Evolutionary conservation across 2,329 filamentous ascomycete genomes (phyloP).

Genomic region (Alternaria dauci): DNA sequence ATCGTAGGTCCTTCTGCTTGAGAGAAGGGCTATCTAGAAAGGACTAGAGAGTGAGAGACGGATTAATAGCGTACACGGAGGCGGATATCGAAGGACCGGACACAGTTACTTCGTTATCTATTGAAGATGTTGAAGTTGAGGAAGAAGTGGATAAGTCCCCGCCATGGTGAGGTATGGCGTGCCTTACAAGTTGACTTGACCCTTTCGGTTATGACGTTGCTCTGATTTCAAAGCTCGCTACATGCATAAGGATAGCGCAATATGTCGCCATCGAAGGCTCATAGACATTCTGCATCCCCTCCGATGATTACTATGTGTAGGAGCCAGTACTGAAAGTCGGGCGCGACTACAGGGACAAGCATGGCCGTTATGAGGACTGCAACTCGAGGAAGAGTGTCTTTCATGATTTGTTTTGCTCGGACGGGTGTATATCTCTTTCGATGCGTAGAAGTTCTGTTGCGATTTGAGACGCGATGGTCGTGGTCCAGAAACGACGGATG

Average conservation of each 20-base stretch:
- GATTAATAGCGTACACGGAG: background rate
- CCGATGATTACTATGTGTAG: background rate
- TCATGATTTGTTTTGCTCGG: background rate
- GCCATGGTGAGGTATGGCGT: slow-evolving; percentile 7
- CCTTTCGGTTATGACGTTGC: slow-evolving; percentile 2
- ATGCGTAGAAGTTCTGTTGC: background rate
- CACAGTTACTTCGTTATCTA: background rate
- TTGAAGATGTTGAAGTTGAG: background rate
- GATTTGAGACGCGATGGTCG: background rate
- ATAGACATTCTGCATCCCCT: too few relatives aligned
- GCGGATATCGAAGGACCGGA: background rate
- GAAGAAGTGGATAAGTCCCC: background rate
- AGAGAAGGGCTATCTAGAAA: background rate
- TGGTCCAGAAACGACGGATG: background rate
- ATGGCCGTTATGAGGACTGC: background rate
- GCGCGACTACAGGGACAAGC: background rate
- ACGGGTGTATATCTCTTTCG: background rate
- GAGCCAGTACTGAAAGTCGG: background rate
- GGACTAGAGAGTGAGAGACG: background rate
- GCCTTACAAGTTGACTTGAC: background rate
- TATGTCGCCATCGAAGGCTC: background rate
- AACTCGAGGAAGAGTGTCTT: background rate
- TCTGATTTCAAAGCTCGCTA: slow-evolving; percentile 1
- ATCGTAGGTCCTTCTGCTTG: background rate
- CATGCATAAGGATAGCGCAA: background rate